These are phyloP conservation scores for Cladophialophora immunda DNA, from an alignment of 2,329 filamentous ascomycete species.

Conservation along the genomic window DNA sequence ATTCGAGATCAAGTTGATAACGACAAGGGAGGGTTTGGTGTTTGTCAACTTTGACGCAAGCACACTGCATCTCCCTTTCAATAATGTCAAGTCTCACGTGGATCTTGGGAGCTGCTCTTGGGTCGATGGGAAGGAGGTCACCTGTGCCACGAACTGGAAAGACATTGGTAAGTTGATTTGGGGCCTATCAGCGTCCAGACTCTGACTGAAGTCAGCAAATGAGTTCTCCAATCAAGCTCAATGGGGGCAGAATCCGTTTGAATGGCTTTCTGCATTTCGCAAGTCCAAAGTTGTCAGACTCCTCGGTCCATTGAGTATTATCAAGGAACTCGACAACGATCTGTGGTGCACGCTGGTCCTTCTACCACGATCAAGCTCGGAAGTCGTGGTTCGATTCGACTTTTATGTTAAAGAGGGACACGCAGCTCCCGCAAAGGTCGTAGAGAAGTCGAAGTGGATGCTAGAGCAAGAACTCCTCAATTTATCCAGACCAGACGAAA, in stretches of 20 bases:
- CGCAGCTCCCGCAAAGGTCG: constrained; percentile 10
- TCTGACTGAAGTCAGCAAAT: constrained; percentile 26
- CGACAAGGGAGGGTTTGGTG: constrained; percentile 34
- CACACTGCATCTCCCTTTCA: constrained; percentile 36
- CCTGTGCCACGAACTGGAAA: constrained; percentile 35
- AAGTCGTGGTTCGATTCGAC: constrained; percentile 34
- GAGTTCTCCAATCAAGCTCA: constrained; percentile 36
- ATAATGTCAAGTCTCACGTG: constrained; percentile 38
- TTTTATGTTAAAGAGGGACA: constrained; percentile 30
- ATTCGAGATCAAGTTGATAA: constrained; percentile 46
- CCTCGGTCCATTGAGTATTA: constrained; percentile 34
- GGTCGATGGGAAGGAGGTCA: constrained; percentile 31
- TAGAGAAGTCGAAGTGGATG: constrained; percentile 32
- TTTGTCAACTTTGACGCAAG: constrained; percentile 39
- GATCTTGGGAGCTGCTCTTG: constrained; percentile 31
- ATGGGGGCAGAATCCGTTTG: constrained; percentile 30
- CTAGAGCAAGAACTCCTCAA: constrained; percentile 32
- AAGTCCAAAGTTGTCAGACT: constrained; percentile 29
- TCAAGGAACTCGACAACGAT: constrained; percentile 33
- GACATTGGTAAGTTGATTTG: constrained; percentile 32
- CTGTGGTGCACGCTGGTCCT: constrained; percentile 37
- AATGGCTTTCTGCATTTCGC: constrained; percentile 30
- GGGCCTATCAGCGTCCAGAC: neutral
- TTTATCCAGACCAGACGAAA: constrained; percentile 13
- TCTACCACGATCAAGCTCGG: constrained; percentile 26